A percentile compares a stretch with the other conserved stretches of the same genome.
Conservation (phyloP, 2,329 filamentous ascomycete genomes). For the Magnaporthiopsis poae region DNA sequence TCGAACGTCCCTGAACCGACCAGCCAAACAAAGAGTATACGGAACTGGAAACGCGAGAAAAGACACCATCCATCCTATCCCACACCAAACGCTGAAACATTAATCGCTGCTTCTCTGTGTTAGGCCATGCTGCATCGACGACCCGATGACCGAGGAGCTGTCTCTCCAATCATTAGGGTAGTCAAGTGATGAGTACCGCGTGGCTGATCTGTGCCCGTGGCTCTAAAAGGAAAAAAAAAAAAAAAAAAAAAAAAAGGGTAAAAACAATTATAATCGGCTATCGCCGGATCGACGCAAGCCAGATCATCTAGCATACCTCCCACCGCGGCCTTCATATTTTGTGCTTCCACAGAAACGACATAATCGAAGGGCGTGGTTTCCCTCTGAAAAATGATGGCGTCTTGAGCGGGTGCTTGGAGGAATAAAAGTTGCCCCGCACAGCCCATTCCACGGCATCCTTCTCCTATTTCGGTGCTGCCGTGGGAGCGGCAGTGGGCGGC, state of each 20-base stretch:
- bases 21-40: background rate
- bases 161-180: background rate
- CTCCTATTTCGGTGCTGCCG: background rate
- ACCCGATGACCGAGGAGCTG: background rate
- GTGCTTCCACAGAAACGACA: background rate
- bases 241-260: no score
- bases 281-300: background rate
- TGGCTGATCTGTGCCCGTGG: background rate
- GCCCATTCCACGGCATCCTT: background rate
- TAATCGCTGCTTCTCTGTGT: background rate
- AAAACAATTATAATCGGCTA: background rate
- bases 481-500: conserved; percentile 38
- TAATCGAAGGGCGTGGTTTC: background rate
- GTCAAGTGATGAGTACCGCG: background rate
- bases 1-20: background rate
- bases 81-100: background rate
- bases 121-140: background rate
- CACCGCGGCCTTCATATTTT: background rate
- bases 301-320: background rate
- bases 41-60: background rate
- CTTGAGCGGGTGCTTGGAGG: background rate
- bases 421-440: background rate
- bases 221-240: no score
- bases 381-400: background rate
- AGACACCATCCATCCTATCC: background rate